A percentile compares a stretch with the other conserved stretches of the same genome.
phyloP scores from a whole-genome alignment of 306 rosid genomes.

The Sophora flavescens region DNA sequence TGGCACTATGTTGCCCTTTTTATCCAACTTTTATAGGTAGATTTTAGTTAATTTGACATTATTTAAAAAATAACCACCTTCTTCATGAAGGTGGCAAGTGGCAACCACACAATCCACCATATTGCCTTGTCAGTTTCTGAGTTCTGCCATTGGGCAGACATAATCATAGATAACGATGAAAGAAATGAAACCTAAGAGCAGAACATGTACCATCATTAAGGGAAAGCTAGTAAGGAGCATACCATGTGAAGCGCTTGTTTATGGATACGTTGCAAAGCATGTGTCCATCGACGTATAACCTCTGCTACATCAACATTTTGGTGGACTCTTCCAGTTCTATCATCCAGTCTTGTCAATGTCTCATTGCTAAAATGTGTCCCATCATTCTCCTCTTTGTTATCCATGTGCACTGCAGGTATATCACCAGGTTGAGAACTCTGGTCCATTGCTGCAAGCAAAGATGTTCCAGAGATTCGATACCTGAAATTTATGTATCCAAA shows the following conservation, averaged over 20 bases:
- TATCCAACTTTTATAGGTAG: constrained; percentile 2
- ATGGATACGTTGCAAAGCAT: constrained; percentile 98
- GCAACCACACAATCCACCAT: constrained; percentile 4
- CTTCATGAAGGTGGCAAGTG: not conserved
- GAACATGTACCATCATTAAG: constrained; percentile 14
- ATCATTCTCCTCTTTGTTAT: constrained; percentile 75
- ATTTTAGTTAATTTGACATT: constrained; percentile 9
- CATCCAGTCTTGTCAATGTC: constrained; percentile 71
- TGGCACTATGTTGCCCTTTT: too few relatives aligned
- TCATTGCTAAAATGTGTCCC: constrained; percentile 69
- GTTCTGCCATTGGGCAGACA: constrained; percentile 3
- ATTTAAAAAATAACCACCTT: not conserved
- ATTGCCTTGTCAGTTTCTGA: constrained; percentile 8
- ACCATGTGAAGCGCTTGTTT: constrained; percentile 98
- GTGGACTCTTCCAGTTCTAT: constrained; percentile 80
- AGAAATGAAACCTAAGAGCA: constrained; percentile 10
- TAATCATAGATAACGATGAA: constrained; percentile 20
- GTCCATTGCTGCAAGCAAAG: constrained; percentile 99
- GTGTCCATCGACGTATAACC: constrained; percentile 98
- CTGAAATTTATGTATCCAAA: constrained; percentile 57
- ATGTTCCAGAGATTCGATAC: constrained; percentile 98
- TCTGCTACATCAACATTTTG: constrained; percentile 95
- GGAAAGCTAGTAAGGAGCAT: constrained; percentile 41
- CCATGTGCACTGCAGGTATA: constrained; percentile 52
- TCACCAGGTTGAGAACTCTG: constrained; percentile 91